A percentile compares a stretch with the other conserved stretches of the same genome.
phyloP scores from a whole-genome alignment of 495 filamentous ascomycete species.

The Tuber calosporum region DNA sequence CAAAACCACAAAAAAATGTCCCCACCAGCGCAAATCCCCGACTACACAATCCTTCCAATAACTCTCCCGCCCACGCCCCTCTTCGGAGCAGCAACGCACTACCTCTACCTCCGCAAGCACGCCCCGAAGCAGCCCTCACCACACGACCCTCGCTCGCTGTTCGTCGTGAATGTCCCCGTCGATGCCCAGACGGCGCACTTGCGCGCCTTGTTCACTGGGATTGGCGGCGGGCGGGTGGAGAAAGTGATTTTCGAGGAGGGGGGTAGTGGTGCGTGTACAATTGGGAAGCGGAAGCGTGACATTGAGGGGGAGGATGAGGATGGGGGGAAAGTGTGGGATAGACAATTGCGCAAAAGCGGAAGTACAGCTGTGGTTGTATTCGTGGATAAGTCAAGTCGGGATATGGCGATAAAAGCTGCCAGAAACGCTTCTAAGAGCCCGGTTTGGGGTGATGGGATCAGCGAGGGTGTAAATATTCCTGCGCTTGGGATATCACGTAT shows the following conservation, averaged over 20 bases:
- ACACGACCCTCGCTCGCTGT: constrained; percentile 68
- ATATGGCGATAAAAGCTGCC: constrained; percentile 65
- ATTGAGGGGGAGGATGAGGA: constrained; percentile 44
- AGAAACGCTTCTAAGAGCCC: constrained; percentile 54
- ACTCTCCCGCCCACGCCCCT: neutral
- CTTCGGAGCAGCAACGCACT: constrained; percentile 49
- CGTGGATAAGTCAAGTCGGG: constrained; percentile 68
- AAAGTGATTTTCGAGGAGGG: constrained; percentile 61
- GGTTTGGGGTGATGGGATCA: constrained; percentile 59
- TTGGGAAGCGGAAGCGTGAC: constrained; percentile 64
- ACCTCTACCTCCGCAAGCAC: constrained; percentile 78
- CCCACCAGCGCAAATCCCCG: constrained; percentile 16
- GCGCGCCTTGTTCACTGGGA: constrained; percentile 63
- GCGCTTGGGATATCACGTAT: constrained; percentile 53
- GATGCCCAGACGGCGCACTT: constrained; percentile 74
- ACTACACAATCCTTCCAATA: constrained; percentile 25
- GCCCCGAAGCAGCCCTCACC: constrained; percentile 66
- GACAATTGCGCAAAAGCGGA: constrained; percentile 63
- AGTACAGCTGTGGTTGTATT: constrained; percentile 72
- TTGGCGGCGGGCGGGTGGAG: constrained; percentile 70
- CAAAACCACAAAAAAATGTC: constrained; percentile 11
- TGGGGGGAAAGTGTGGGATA: constrained; percentile 62
- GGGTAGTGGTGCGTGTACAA: constrained; percentile 39
- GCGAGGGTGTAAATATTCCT: constrained; percentile 47
- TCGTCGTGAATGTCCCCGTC: constrained; percentile 77